These are phyloP conservation scores for Flaveria floridana DNA, from an alignment of 140 eudicot species.

Conservation along the genomic window DNA sequence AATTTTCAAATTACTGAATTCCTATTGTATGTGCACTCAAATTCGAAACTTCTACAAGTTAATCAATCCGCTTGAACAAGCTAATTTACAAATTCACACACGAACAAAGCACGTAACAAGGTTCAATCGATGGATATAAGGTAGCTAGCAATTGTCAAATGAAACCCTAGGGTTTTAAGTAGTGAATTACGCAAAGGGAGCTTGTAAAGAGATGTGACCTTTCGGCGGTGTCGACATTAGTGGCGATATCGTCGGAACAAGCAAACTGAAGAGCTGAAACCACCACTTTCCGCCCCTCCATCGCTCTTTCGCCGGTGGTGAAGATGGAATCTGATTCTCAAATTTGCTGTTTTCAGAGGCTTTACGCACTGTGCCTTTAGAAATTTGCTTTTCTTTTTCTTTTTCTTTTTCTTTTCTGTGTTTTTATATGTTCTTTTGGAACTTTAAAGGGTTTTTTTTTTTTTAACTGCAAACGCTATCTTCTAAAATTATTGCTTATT, in stretches of 20 bases:
- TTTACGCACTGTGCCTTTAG: too few relatives aligned
- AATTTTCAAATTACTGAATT: not conserved
- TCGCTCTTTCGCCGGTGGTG: constrained; percentile 12
- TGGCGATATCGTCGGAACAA: constrained; percentile 73
- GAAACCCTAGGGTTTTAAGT: constrained; percentile 12
- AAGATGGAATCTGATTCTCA: not conserved
- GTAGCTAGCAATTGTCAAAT: not conserved
- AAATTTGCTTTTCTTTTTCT: too few relatives aligned
- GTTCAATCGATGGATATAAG: constrained; percentile 5
- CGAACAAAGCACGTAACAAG: not conserved
- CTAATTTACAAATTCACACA: not conserved
- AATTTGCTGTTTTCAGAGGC: not conserved
- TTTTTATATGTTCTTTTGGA: too few relatives aligned
- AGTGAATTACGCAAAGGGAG: constrained; percentile 1
- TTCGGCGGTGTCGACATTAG: constrained; percentile 74
- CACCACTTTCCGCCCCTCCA: constrained; percentile 33
- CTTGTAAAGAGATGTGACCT: constrained; percentile 38
- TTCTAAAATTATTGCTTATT: too few relatives aligned
- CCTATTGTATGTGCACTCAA: constrained; percentile 13
- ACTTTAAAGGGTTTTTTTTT: too few relatives aligned
- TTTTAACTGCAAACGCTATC: too few relatives aligned
- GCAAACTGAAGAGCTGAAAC: constrained; percentile 89
- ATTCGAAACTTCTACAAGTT: constrained; percentile 16
- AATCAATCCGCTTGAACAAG: constrained; percentile 14
- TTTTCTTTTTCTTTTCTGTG: too few relatives aligned